Evolutionary conservation across 257 asterid species (phyloP).

Genomic region (Solanum clarkiae): DNA sequence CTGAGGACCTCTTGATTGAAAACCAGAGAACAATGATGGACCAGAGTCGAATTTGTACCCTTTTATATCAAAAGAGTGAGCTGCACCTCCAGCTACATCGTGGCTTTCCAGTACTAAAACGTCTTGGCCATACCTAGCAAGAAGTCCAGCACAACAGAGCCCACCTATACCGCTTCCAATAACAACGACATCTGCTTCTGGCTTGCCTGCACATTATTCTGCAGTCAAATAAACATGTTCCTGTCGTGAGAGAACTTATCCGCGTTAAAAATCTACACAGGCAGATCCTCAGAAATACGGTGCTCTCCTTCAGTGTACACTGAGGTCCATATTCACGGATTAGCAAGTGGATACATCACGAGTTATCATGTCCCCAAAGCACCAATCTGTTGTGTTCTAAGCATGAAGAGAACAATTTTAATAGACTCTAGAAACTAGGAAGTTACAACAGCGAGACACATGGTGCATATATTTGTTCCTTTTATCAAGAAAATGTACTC

Average conservation of each 20-base stretch:
- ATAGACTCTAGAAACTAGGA: background rate
- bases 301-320: background rate
- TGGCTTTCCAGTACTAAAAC: constrained; percentile 89
- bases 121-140: constrained; percentile 77
- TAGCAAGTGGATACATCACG: background rate
- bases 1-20: constrained; percentile 89
- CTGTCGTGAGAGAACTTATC: background rate
- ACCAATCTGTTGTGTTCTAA: background rate
- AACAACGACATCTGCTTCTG: constrained; percentile 72
- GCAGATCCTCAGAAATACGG: background rate
- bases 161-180: constrained; percentile 96
- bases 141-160: constrained; percentile 72
- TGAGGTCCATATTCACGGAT: background rate
- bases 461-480: background rate
- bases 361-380: background rate
- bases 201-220: constrained; percentile 64
- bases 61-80: constrained; percentile 78
- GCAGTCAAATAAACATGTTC: constrained; percentile 18
- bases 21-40: constrained; percentile 88
- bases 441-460: background rate
- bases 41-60: constrained; percentile 89
- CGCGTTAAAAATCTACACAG: background rate
- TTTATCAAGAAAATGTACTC: background rate
- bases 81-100: constrained; percentile 88
- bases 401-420: background rate